Percentiles rank a stretch among this genome's conserved stretches.
Evolutionary conservation across 768 basidiomycete species (phyloP).

Genomic region (Panus rudis): DNA sequence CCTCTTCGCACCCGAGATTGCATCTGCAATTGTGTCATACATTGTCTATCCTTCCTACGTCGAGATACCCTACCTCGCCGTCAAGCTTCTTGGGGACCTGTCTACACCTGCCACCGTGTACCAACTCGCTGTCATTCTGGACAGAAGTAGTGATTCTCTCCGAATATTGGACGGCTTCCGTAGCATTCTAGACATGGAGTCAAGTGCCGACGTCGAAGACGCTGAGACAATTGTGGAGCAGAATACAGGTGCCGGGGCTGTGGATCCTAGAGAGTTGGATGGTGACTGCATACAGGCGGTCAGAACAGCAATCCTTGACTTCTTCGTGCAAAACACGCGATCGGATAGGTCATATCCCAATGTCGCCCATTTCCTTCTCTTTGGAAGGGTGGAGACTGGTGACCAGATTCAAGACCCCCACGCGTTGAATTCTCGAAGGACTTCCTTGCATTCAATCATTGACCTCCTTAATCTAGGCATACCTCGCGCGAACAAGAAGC

Average conservation of each 20-base stretch:
- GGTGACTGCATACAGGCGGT: conserved; percentile 73
- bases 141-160: conserved; percentile 78
- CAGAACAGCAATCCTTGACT: conserved; percentile 68
- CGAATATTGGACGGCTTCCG: conserved; percentile 78
- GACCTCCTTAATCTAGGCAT: conserved; percentile 70
- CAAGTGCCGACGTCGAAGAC: conserved; percentile 49
- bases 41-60: conserved; percentile 64
- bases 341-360: conserved; percentile 63
- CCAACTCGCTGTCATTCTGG: conserved; percentile 70
- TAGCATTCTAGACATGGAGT: conserved; percentile 54
- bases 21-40: conserved; percentile 79
- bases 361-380: conserved; percentile 80
- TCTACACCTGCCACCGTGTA: conserved; percentile 62
- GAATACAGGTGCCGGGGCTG: conserved; percentile 68
- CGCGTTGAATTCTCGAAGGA: conserved; percentile 59
- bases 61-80: conserved; percentile 67
- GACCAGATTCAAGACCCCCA: conserved; percentile 73
- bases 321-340: conserved; percentile 76
- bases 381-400: conserved; percentile 54
- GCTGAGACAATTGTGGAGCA: conserved; percentile 58
- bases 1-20: conserved; percentile 59
- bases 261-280: conserved; percentile 41
- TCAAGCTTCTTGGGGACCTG: conserved; percentile 68
- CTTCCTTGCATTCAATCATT: conserved; percentile 77
- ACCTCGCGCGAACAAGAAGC: conserved; percentile 43